Conservation (phyloP, 2,329 filamentous ascomycete species). For the Scytalidium sp. region DNA sequence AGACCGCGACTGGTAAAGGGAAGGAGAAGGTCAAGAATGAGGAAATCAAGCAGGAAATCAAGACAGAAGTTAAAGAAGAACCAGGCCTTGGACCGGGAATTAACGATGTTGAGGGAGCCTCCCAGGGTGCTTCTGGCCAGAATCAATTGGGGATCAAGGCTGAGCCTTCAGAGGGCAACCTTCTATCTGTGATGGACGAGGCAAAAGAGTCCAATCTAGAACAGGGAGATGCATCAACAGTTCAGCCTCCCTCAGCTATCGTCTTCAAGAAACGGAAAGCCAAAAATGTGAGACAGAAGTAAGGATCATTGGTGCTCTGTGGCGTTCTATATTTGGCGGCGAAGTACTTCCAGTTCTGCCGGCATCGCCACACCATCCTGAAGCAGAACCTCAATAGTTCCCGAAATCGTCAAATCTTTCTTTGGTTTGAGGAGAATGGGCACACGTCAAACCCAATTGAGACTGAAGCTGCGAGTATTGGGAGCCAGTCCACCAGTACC, state of each 20-base stretch:
- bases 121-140: background rate
- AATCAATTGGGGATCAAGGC: slow-evolving; percentile 16
- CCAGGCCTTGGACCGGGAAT: slow-evolving; percentile 4
- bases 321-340: too few species aligned
- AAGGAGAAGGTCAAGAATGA: slow-evolving; percentile 18
- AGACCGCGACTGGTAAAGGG: slow-evolving; percentile 22
- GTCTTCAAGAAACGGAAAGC: slow-evolving; percentile 80
- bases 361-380: too few species aligned
- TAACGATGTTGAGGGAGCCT: background rate
- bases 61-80: slow-evolving; percentile 14
- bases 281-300: slow-evolving; percentile 61
- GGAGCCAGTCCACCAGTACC: too few species aligned
- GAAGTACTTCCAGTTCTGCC: too few species aligned
- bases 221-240: slow-evolving; percentile 21
- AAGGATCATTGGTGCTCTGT: slow-evolving; percentile 10
- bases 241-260: slow-evolving; percentile 40
- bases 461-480: too few species aligned
- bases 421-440: too few species aligned
- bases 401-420: too few species aligned
- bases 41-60: slow-evolving; percentile 15
- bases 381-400: too few species aligned
- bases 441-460: too few species aligned
- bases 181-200: slow-evolving; percentile 32
- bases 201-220: slow-evolving; percentile 21
- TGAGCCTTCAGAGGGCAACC: slow-evolving; percentile 30